These are phyloP conservation scores for Colletotrichum aenigma DNA, from an alignment of 2,329 filamentous ascomycete genomes.

Conservation along the genomic window DNA sequence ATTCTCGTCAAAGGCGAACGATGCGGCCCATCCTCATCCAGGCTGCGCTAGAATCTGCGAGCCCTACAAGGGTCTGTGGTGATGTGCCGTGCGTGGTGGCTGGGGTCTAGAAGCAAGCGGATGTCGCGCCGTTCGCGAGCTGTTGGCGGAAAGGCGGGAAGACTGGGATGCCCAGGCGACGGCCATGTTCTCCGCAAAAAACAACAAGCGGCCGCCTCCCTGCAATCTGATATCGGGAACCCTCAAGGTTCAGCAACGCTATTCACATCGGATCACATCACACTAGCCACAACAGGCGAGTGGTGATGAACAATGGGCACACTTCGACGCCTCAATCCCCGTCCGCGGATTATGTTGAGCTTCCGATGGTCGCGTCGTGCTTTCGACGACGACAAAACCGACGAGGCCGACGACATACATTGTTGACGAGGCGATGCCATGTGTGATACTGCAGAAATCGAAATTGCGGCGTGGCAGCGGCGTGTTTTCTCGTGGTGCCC, in stretches of 20 bases:
- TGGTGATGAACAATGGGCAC: slow-evolving; percentile 8
- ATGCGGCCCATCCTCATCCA: background rate
- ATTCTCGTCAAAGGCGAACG: background rate
- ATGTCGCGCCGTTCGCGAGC: slow-evolving; percentile 13
- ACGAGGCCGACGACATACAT: background rate
- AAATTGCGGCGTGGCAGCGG: slow-evolving; percentile 10
- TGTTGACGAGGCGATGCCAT: background rate
- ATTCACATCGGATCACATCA: slow-evolving; percentile 22
- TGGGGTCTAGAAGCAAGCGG: slow-evolving; percentile 15
- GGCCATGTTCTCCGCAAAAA: slow-evolving; percentile 13
- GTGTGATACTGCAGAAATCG: background rate
- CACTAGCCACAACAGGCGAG: slow-evolving; percentile 18
- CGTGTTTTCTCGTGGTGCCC: background rate
- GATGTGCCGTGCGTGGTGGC: slow-evolving; percentile 13
- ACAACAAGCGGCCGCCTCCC: slow-evolving; percentile 1
- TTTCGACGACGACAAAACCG: background rate
- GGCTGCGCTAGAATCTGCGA: background rate
- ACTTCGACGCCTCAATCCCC: slow-evolving; percentile 11
- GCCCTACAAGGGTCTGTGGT: slow-evolving; percentile 1
- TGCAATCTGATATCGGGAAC: slow-evolving; percentile 14
- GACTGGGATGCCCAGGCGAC: slow-evolving; percentile 10
- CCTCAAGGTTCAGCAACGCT: slow-evolving; percentile 17
- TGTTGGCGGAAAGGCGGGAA: slow-evolving; percentile 14
- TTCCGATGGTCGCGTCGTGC: background rate
- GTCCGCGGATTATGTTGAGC: slow-evolving; percentile 2